Percentiles rank a stretch among this genome's conserved stretches.
phyloP scores from a whole-genome alignment of 345 rosid species.

The Corchorus capsularis region DNA sequence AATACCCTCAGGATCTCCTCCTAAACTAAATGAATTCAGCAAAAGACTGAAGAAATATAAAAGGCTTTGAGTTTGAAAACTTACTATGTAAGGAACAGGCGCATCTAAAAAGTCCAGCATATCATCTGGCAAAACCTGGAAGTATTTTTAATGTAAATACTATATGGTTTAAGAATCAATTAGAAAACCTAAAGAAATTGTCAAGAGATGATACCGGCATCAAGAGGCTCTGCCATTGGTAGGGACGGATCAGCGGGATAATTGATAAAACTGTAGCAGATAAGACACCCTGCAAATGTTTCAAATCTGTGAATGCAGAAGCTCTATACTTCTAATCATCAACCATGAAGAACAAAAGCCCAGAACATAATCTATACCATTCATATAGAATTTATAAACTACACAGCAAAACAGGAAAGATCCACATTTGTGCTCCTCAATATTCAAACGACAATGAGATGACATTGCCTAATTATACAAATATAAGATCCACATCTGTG shows the following conservation, averaged over 20 bases:
- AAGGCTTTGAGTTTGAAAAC: slow-evolving; percentile 24
- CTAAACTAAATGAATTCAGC: neutral
- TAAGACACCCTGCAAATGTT: slow-evolving; percentile 65
- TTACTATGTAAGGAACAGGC: slow-evolving; percentile 93
- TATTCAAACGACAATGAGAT: neutral
- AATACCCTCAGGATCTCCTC: neutral
- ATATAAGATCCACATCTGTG: neutral
- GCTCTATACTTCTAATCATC: neutral
- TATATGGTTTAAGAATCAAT: neutral
- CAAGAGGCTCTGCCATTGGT: slow-evolving; percentile 92
- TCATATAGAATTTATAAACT: neutral
- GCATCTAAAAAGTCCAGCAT: slow-evolving; percentile 97
- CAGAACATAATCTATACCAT: neutral
- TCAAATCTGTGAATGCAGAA: slow-evolving; percentile 12
- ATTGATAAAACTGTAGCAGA: slow-evolving; percentile 80
- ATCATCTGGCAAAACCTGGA: slow-evolving; percentile 92
- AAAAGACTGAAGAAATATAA: neutral
- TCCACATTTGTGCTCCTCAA: too few relatives aligned
- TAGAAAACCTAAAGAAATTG: neutral
- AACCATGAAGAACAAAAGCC: neutral
- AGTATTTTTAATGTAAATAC: slow-evolving; percentile 24
- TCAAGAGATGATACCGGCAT: slow-evolving; percentile 67
- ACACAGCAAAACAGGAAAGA: too few relatives aligned
- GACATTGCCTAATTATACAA: neutral
- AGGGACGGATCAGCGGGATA: slow-evolving; percentile 83